A percentile compares a stretch with the other conserved stretches of the same genome.
Evolutionary conservation across 2,329 filamentous ascomycete species (phyloP).

Genomic region (Myriosclerotinia curreyana): DNA sequence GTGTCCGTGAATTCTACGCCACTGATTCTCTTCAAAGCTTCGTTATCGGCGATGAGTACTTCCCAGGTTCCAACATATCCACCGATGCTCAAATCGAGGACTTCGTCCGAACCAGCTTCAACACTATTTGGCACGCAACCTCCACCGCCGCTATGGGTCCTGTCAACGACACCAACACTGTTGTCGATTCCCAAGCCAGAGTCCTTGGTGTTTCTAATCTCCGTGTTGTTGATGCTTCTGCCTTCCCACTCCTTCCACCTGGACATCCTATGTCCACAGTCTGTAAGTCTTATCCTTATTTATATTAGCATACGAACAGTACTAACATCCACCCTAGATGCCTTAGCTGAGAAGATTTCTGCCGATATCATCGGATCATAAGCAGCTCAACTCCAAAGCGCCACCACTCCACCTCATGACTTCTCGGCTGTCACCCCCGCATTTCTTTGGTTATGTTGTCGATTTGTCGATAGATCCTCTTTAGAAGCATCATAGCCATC

Average conservation of each 20-base stretch:
- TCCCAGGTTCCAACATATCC: conserved; percentile 25
- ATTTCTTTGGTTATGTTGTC: neutral
- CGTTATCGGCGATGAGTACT: conserved; percentile 27
- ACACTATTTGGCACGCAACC: conserved; percentile 49
- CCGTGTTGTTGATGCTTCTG: conserved; percentile 33
- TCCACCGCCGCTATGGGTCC: conserved; percentile 58
- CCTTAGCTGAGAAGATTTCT: conserved; percentile 46
- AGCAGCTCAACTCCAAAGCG: neutral
- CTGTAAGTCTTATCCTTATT: conserved; percentile 36
- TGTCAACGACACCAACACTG: conserved; percentile 40
- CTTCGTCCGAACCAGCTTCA: conserved; percentile 35
- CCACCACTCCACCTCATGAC: neutral
- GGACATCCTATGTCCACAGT: conserved; percentile 45
- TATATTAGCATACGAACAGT: neutral
- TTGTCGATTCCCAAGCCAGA: conserved; percentile 30
- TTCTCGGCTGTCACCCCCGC: neutral
- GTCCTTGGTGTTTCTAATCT: conserved; percentile 31
- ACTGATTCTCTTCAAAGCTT: conserved; percentile 25
- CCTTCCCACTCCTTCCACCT: conserved; percentile 38
- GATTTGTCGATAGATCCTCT: neutral
- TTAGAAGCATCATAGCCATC: conserved; percentile 2
- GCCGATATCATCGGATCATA: conserved; percentile 20
- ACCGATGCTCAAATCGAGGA: conserved; percentile 32
- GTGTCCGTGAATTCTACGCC: conserved; percentile 40
- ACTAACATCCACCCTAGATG: conserved; percentile 34